These are phyloP conservation scores for Nemania abortiva DNA, from an alignment of 2,329 filamentous ascomycete genomes.

Conservation along the genomic window DNA sequence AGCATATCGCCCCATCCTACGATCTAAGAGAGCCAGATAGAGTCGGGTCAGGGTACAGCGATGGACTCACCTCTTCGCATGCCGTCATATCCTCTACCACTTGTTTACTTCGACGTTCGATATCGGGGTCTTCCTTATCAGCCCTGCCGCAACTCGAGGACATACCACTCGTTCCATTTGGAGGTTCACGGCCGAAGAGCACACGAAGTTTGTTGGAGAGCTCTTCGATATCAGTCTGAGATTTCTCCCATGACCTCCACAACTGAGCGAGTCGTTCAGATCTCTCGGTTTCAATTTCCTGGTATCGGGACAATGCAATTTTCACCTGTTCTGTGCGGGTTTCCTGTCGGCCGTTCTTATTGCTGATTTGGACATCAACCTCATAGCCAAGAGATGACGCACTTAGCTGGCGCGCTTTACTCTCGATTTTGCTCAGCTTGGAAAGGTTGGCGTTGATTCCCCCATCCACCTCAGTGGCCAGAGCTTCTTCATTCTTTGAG, in stretches of 20 bases:
- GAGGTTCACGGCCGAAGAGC: conserved; percentile 15
- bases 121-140: conserved; percentile 40
- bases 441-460: conserved; percentile 40
- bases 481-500: conserved; percentile 36
- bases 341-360: conserved; percentile 37
- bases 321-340: conserved; percentile 28
- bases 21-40: conserved; percentile 42
- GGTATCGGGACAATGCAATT: conserved; percentile 37
- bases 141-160: conserved; percentile 39
- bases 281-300: conserved; percentile 34
- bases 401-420: conserved; percentile 35
- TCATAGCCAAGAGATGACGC: conserved; percentile 39
- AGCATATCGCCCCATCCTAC: conserved; percentile 45
- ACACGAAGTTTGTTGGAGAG: conserved; percentile 28
- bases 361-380: conserved; percentile 42
- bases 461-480: conserved; percentile 34
- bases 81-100: conserved; percentile 48
- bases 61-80: conserved; percentile 49
- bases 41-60: conserved; percentile 21
- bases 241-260: conserved; percentile 45
- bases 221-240: conserved; percentile 45
- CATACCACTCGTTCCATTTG: conserved; percentile 40
- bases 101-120: conserved; percentile 44
- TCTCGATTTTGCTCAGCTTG: conserved; percentile 32
- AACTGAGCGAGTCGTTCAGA: conserved; percentile 41